phyloP scores from a whole-genome alignment of 345 rosid species.

The Nasturtium officinale region DNA sequence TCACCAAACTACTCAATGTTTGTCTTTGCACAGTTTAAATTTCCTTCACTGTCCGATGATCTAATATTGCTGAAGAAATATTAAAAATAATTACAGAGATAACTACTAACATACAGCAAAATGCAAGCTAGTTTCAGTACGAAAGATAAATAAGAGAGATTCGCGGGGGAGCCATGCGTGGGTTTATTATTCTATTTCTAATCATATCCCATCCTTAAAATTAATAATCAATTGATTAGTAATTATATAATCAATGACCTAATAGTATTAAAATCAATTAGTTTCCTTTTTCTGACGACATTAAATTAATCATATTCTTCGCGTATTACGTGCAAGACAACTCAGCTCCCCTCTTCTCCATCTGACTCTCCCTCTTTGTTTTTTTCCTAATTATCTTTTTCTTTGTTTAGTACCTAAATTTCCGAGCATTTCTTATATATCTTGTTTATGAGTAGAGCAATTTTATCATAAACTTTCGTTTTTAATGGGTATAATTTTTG shows the following conservation, averaged over 20 bases:
- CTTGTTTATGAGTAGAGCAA: too few relatives aligned
- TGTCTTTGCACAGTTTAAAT: neutral
- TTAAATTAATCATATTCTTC: conserved; percentile 11
- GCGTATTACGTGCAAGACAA: conserved; percentile 59
- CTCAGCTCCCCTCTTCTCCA: conserved; percentile 49
- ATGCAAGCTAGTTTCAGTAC: conserved; percentile 42
- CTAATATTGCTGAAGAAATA: neutral
- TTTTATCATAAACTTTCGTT: too few relatives aligned
- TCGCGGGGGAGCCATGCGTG: conserved; percentile 82
- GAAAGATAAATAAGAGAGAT: conserved; percentile 62
- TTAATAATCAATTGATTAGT: conserved; percentile 22
- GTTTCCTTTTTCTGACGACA: conserved; percentile 39
- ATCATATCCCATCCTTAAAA: conserved; percentile 39
- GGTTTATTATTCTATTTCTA: conserved; percentile 61
- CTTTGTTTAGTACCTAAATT: conserved; percentile 24
- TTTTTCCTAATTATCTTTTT: conserved; percentile 9
- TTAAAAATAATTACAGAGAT: conserved; percentile 12
- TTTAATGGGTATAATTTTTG: too few relatives aligned
- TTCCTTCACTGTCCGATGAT: neutral
- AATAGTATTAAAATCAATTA: neutral
- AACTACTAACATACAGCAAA: conserved; percentile 35
- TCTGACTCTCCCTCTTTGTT: conserved; percentile 22
- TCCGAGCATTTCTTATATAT: conserved; percentile 4
- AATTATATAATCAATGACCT: conserved; percentile 18
- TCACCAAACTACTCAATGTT: neutral